Base-by-base conservation (phyloP, 1,284 basidiomycete species). In the Ceratobasidium theobromae region DNA sequence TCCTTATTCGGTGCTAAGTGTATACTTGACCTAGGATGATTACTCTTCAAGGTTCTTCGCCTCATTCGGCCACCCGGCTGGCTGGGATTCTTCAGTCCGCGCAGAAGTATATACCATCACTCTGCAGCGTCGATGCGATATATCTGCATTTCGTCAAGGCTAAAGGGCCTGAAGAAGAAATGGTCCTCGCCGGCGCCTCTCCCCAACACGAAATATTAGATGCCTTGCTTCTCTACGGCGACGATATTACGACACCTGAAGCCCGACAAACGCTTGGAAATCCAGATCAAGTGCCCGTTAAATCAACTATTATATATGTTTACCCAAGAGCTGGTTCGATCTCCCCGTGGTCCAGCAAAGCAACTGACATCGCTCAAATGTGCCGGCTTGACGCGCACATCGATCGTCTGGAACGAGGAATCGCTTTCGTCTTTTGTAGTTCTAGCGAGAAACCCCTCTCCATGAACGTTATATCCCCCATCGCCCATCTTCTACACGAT, bases 321-420 rank as follows among this genome's bases (percentile, higher is more conserved):
- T 78, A 90, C 8, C 94, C 94, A n/a, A 80, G 94, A 68, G 81
- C 81, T 9, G 89, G 88, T 2, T 88, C 89, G 33, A 88, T 94
- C 74, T 92, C 90, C 21, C 92, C 96, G 0, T 98, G 96, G 96
- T 97, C 95, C 6, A 95, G 91, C 78, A 98, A 98, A 77, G 96
- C 96, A 1, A 97, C 95, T 1, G 95, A 98, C 74, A 98, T 98
- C 68, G 85, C 93, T n/a, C 78, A 80, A 23, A 86, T 95, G 69
- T 98, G 96, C 78, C 88, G 87, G 54, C 84, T 98, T 5, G 84
- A 81, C 8, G 74, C 79, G 3, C 79, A 86, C 67, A 80, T 98
- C 55, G 82, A 87, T 70, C 84, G 96, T 49, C 78, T 98, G 67
- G 96, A 98, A 76, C 86, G 95, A 25, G 94, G 95, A 2, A 76